These are phyloP conservation scores for Diaporthe longicolla DNA, from an alignment of 2,329 filamentous ascomycete genomes.

Conservation along the genomic window DNA sequence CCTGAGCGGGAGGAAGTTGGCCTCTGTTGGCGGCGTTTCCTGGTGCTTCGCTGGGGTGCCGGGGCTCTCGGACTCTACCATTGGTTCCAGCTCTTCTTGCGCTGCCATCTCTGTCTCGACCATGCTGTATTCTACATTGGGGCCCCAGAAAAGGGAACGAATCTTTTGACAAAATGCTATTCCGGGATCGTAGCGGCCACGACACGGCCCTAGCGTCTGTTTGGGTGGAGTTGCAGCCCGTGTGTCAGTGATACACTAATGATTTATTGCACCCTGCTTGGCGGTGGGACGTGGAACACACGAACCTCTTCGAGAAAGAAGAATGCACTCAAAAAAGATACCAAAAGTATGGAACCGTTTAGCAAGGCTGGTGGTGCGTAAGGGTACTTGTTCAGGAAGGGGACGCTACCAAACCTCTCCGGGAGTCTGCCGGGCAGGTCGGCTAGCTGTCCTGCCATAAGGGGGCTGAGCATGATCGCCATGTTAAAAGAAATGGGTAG, in stretches of 20 bases:
- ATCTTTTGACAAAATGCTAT: not conserved
- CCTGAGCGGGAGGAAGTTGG: not conserved
- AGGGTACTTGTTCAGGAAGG: not conserved
- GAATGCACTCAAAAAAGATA: not conserved
- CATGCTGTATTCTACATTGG: not conserved
- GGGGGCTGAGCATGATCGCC: not conserved
- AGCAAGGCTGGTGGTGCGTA: not conserved
- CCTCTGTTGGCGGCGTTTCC: not conserved
- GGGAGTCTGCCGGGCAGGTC: not conserved
- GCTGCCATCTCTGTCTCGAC: not conserved
- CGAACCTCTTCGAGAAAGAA: not conserved
- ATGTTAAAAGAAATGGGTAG: not conserved
- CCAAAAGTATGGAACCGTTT: not conserved
- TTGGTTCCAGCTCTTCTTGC: slow-evolving; percentile 1
- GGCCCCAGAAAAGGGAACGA: not conserved
- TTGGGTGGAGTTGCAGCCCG: not conserved
- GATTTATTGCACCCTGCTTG: not conserved
- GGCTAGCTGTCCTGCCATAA: not conserved
- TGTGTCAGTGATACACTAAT: not conserved
- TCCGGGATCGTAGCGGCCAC: not conserved
- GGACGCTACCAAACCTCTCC: not conserved
- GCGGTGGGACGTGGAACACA: not conserved
- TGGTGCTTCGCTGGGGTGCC: not conserved
- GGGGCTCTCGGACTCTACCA: not conserved
- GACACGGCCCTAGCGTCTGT: not conserved